Conservation (phyloP, 2,329 filamentous ascomycete species). For the Diaporthe longicolla region DNA sequence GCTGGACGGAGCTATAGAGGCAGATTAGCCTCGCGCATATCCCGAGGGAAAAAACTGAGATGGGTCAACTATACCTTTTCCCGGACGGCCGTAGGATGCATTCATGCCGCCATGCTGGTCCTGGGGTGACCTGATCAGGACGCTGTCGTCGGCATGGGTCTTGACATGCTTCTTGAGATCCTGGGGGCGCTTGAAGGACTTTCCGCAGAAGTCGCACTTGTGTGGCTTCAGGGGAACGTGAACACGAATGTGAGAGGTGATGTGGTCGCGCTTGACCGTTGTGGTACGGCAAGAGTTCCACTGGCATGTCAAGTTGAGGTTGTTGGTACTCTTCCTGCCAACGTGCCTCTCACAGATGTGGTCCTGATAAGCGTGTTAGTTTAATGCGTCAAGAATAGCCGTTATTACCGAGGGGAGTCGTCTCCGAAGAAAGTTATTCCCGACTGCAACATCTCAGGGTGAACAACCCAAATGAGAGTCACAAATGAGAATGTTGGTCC, state of each 20-base stretch:
- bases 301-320: conserved; percentile 95
- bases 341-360: conserved; percentile 99
- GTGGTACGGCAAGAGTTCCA: conserved; percentile 97
- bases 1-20: conserved; percentile 63
- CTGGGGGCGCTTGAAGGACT: conserved; percentile 98
- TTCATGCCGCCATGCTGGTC: conserved; percentile 66
- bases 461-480: background rate
- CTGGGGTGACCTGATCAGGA: conserved; percentile 69
- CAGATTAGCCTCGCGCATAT: conserved; percentile 57
- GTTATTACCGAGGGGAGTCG: background rate
- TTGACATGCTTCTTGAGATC: conserved; percentile 99
- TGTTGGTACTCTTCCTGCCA: conserved; percentile 98
- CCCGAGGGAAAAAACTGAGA: background rate
- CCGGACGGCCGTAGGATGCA: conserved; percentile 65
- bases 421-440: background rate
- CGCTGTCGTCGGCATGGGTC: conserved; percentile 96
- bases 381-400: conserved; percentile 7
- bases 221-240: conserved; percentile 99
- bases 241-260: conserved; percentile 98
- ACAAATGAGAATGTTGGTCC: background rate
- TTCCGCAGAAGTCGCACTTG: conserved; percentile 98
- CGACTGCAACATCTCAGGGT: background rate
- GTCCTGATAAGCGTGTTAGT: conserved; percentile 70
- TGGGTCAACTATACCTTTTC: conserved; percentile 67
- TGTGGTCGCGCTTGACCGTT: conserved; percentile 98